Conservation (phyloP, 2,329 filamentous ascomycete species). For the Fusarium dimerum region DNA sequence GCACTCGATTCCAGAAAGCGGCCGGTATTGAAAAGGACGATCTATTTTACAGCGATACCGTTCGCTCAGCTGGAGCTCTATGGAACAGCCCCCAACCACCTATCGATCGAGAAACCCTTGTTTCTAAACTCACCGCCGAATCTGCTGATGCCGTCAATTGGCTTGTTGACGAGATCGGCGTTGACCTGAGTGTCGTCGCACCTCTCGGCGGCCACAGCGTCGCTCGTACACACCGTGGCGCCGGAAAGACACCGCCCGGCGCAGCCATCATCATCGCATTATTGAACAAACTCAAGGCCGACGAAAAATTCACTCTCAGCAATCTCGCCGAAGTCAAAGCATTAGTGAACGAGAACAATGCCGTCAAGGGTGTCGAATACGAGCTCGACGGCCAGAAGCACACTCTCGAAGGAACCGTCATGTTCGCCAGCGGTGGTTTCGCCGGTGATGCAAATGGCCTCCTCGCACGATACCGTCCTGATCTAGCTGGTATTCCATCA, state of each 20-base stretch:
- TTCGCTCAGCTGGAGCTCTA: constrained; percentile 54
- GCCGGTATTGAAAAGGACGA: constrained; percentile 37
- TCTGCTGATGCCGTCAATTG: constrained; percentile 56
- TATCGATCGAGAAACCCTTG: constrained; percentile 44
- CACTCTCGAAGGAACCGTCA: constrained; percentile 47
- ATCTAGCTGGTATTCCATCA: constrained; percentile 60
- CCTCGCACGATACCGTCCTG: constrained; percentile 56
- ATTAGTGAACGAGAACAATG: constrained; percentile 39
- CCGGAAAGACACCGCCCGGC: constrained; percentile 57
- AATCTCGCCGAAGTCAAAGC: constrained; percentile 55
- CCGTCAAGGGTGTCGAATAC: constrained; percentile 56
- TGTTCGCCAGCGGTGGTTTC: constrained; percentile 64
- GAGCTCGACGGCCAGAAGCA: constrained; percentile 36
- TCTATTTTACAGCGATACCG: constrained; percentile 56
- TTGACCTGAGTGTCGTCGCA: constrained; percentile 60
- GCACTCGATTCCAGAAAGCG: constrained; percentile 55
- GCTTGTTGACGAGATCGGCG: constrained; percentile 56
- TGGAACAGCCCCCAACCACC: constrained; percentile 29
- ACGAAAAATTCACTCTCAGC: constrained; percentile 51
- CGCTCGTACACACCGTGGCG: constrained; percentile 50
- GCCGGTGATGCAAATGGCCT: constrained; percentile 61
- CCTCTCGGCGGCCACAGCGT: constrained; percentile 60
- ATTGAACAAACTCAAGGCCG: constrained; percentile 50
- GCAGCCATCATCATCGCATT: constrained; percentile 58
- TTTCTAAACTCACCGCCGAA: constrained; percentile 47